Conservation (phyloP, 1,284 basidiomycete genomes). For the Schizophyllum commune region DNA sequence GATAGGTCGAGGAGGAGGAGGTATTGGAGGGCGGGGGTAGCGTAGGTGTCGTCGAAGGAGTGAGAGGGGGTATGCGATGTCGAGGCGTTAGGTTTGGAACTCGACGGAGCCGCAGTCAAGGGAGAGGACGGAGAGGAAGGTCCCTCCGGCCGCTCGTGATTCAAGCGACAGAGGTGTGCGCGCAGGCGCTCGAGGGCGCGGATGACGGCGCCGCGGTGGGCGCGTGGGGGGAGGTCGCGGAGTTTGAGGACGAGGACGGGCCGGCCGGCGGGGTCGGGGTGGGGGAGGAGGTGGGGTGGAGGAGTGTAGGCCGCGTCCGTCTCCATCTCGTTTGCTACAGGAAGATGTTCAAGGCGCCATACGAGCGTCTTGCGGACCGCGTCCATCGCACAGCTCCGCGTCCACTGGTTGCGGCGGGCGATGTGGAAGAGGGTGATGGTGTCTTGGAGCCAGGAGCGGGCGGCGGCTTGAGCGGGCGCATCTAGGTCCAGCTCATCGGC, state of each 20-base stretch:
- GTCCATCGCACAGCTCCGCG: slow-evolving; percentile 54
- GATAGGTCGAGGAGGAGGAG: slow-evolving; percentile 59
- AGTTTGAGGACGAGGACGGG: slow-evolving; percentile 50
- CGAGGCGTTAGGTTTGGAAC: no score
- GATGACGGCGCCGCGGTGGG: slow-evolving; percentile 14
- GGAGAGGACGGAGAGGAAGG: no score
- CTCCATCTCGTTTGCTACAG: no score
- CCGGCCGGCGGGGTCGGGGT: slow-evolving; percentile 51
- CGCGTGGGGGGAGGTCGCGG: slow-evolving; percentile 20
- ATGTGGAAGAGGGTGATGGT: neutral
- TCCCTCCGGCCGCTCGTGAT: slow-evolving; percentile 16
- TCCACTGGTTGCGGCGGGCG: slow-evolving; percentile 58
- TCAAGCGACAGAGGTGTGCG: slow-evolving; percentile 39
- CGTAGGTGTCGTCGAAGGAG: slow-evolving; percentile 18
- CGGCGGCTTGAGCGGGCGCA: slow-evolving; percentile 25
- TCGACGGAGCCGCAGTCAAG: slow-evolving; percentile 4
- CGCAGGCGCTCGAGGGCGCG: slow-evolving; percentile 48
- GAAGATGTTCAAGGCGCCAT: slow-evolving; percentile 51
- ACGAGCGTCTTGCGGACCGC: slow-evolving; percentile 44
- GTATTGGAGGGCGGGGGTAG: slow-evolving; percentile 50
- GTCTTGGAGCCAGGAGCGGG: slow-evolving; percentile 55
- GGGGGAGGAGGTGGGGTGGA: slow-evolving; percentile 31
- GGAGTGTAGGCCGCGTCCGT: neutral
- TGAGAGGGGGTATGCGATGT: no score
- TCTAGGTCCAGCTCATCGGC: slow-evolving; percentile 46